phyloP scores from a whole-genome alignment of 345 rosid species.

The Iberis pinnata region DNA sequence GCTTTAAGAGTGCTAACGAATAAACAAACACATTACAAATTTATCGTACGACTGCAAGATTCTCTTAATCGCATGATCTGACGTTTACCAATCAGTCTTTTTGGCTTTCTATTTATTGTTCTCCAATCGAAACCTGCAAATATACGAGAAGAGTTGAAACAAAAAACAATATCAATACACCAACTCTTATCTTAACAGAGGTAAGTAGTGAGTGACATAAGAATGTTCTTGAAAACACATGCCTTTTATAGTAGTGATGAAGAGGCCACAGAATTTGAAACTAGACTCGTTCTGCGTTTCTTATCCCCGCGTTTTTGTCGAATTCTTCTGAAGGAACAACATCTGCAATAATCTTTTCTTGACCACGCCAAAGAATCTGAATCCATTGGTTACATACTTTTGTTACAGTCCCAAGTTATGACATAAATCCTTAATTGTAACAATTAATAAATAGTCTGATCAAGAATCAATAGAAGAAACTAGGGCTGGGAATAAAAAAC shows the following conservation, averaged over 20 bases:
- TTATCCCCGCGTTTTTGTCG: slow-evolving; percentile 60
- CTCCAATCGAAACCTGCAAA: slow-evolving; percentile 17
- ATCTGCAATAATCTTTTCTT: slow-evolving; percentile 58
- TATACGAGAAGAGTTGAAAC: slow-evolving; percentile 7
- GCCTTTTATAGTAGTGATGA: background rate
- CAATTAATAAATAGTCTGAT: background rate
- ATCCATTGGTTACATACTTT: slow-evolving; percentile 6
- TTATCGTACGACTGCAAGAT: slow-evolving; percentile 1
- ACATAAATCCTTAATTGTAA: background rate
- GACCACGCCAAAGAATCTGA: slow-evolving; percentile 76
- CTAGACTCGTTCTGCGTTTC: slow-evolving; percentile 35
- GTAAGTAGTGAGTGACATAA: background rate
- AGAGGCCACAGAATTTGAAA: slow-evolving; percentile 21
- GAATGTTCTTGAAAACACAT: background rate
- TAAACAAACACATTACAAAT: slow-evolving; percentile 8
- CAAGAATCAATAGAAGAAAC: background rate
- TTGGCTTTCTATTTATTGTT: slow-evolving; percentile 9
- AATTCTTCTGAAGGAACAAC: slow-evolving; percentile 66
- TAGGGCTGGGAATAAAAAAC: no score
- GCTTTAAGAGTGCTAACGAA: slow-evolving; percentile 4
- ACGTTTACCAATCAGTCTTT: slow-evolving; percentile 7
- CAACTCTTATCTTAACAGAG: background rate
- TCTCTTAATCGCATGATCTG: slow-evolving; percentile 13
- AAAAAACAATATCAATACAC: background rate
- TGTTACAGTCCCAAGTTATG: slow-evolving; percentile 5